A percentile compares a stretch with the other conserved stretches of the same genome.
These are phyloP conservation scores for Pseudozyma thailandica DNA, from an alignment of 1,284 basidiomycete species.

Conservation along the genomic window DNA sequence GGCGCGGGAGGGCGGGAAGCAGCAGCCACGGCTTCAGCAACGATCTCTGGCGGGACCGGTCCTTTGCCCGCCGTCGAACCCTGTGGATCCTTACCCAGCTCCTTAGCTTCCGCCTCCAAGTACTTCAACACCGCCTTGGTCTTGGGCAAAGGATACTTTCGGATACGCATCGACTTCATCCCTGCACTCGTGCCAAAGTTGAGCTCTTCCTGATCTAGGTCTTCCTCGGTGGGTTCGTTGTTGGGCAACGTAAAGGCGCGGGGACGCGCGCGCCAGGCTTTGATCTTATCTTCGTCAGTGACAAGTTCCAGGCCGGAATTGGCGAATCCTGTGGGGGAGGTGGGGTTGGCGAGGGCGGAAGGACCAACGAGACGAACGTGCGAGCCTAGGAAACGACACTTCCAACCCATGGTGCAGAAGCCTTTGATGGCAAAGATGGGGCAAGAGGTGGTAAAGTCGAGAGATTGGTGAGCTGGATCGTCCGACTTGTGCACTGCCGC, in stretches of 20 bases:
- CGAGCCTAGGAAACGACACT: constrained; percentile 87
- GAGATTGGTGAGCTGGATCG: constrained; percentile 69
- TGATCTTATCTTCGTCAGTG: constrained; percentile 74
- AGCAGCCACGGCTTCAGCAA: constrained; percentile 11
- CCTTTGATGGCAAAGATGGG: constrained; percentile 80
- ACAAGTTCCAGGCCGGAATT: constrained; percentile 68
- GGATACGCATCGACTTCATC: constrained; percentile 38
- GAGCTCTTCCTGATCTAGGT: constrained; percentile 75
- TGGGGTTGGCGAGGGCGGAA: constrained; percentile 15
- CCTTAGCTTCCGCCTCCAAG: constrained; percentile 46
- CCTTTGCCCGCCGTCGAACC: constrained; percentile 39
- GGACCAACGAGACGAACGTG: constrained; percentile 71
- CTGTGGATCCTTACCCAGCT: constrained; percentile 27
- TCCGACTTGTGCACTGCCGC: not conserved
- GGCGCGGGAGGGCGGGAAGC: constrained; percentile 70
- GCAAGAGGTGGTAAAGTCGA: constrained; percentile 74
- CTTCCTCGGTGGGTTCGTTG: constrained; percentile 67
- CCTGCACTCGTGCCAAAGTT: constrained; percentile 75
- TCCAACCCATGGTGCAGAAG: constrained; percentile 85
- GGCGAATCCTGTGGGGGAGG: constrained; percentile 13
- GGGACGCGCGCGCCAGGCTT: constrained; percentile 31
- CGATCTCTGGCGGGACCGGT: constrained; percentile 19
- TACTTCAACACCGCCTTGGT: constrained; percentile 49
- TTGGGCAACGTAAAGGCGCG: constrained; percentile 21
- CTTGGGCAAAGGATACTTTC: constrained; percentile 53